Percentiles rank a stretch among this genome's conserved stretches.
These are phyloP conservation scores for Haematococcus lacustris DNA, from an alignment of 139 green algal genomes.

Conservation along the genomic window DNA sequence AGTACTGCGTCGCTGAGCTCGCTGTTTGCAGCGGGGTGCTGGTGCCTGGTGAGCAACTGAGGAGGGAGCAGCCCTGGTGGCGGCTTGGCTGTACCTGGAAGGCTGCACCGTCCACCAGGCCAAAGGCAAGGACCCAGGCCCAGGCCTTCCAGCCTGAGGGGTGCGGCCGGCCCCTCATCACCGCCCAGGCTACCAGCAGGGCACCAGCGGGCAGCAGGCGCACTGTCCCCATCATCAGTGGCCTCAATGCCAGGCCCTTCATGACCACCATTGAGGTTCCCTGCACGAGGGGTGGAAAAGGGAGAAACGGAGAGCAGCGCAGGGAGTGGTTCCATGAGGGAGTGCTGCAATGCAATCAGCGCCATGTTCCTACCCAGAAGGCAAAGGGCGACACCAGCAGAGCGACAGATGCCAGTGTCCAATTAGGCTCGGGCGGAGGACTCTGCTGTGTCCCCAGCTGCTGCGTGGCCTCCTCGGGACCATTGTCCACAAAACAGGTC, in stretches of 20 bases:
- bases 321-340: neutral
- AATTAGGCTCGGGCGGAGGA: neutral
- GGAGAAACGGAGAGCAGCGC: neutral
- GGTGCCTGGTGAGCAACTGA: neutral
- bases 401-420: neutral
- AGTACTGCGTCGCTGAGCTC: neutral
- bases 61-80: neutral
- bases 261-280: conserved; percentile 10
- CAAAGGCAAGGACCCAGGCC: conserved; percentile 79
- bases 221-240: conserved; percentile 80
- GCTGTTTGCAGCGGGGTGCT: neutral
- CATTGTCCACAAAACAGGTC: neutral
- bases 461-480: neutral
- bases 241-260: conserved; percentile 20
- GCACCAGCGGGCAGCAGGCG: conserved; percentile 84
- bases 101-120: conserved; percentile 79
- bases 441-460: too few species aligned
- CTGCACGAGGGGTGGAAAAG: neutral
- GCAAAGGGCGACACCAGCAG: neutral
- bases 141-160: conserved; percentile 66
- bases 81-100: conserved; percentile 94
- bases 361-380: neutral
- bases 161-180: conserved; percentile 43
- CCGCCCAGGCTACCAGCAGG: conserved; percentile 76
- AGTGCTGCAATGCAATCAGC: neutral